Percentiles rank a stretch among this genome's conserved stretches.
phyloP scores from a whole-genome alignment of 495 filamentous ascomycete species.

The Copromyces sp. region DNA sequence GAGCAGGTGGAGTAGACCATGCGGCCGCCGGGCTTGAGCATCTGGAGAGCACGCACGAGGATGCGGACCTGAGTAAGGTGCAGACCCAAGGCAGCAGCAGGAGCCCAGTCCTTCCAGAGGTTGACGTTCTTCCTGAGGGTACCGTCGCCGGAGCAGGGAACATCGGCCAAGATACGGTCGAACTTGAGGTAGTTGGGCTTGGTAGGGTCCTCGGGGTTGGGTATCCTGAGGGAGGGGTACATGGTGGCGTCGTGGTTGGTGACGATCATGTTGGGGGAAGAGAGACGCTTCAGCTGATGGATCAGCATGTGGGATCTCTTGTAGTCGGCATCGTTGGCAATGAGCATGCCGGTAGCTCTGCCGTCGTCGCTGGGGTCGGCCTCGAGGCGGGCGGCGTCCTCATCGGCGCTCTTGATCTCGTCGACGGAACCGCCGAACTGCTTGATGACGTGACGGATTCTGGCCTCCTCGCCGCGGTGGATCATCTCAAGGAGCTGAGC shows the following conservation, averaged over 20 bases:
- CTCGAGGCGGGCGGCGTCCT: conserved; percentile 37
- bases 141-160: conserved; percentile 93
- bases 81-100: conserved; percentile 72
- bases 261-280: conserved; percentile 92
- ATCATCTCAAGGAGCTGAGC: conserved; percentile 92
- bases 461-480: conserved; percentile 79
- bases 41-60: conserved; percentile 83
- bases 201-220: conserved; percentile 38
- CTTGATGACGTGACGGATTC: conserved; percentile 51
- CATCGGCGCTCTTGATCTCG: conserved; percentile 35
- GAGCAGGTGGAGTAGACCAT: conserved; percentile 97
- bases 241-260: conserved; percentile 97
- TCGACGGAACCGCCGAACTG: conserved; percentile 44
- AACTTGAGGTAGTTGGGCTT: conserved; percentile 80
- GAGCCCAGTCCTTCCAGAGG: conserved; percentile 91
- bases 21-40: conserved; percentile 89
- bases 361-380: conserved; percentile 65
- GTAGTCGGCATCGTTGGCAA: conserved; percentile 94
- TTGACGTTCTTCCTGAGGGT: conserved; percentile 83
- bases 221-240: conserved; percentile 81
- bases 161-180: conserved; percentile 90
- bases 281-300: conserved; percentile 92
- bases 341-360: conserved; percentile 76
- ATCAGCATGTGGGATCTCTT: conserved; percentile 92
- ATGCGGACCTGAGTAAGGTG: conserved; percentile 80